A percentile compares a stretch with the other conserved stretches of the same genome.
phyloP scores from a whole-genome alignment of 768 basidiomycete genomes.

The Pleurotus djamor region DNA sequence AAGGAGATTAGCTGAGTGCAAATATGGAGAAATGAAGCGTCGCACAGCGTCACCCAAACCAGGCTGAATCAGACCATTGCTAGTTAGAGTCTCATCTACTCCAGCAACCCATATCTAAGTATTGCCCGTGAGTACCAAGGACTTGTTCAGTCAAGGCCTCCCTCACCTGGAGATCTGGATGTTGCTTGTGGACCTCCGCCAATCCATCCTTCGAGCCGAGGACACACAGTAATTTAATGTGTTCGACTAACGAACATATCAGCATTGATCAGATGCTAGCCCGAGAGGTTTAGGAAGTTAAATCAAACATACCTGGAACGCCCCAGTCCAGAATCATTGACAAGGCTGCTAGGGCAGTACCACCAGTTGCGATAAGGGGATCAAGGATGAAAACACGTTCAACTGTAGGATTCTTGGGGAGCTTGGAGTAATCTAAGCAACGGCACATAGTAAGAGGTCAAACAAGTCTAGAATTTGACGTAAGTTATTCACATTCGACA shows the following conservation, averaged over 20 bases:
- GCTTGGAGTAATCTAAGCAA: constrained; percentile 80
- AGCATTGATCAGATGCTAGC: background rate
- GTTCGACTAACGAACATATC: constrained; percentile 40
- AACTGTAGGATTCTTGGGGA: constrained; percentile 71
- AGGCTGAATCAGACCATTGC: constrained; percentile 80
- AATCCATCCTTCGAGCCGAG: constrained; percentile 80
- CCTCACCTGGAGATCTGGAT: constrained; percentile 79
- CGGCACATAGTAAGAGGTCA: background rate
- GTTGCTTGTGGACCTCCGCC: constrained; percentile 55
- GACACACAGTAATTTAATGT: constrained; percentile 81
- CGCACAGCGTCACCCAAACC: constrained; percentile 89
- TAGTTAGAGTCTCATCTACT: constrained; percentile 71
- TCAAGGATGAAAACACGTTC: constrained; percentile 89
- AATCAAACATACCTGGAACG: constrained; percentile 48
- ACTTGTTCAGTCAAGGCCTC: constrained; percentile 1
- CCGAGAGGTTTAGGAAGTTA: background rate
- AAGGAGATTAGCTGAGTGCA: constrained; percentile 4
- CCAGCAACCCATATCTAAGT: constrained; percentile 83
- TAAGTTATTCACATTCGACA: constrained; percentile 68
- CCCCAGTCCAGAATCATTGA: constrained; percentile 87
- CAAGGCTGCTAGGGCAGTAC: constrained; percentile 86
- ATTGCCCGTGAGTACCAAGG: background rate
- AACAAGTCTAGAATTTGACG: background rate
- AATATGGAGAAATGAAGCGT: constrained; percentile 9
- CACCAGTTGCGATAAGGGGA: constrained; percentile 92